These are phyloP conservation scores for Mimosa bimucronata DNA, from an alignment of 306 rosid genomes.

Conservation along the genomic window DNA sequence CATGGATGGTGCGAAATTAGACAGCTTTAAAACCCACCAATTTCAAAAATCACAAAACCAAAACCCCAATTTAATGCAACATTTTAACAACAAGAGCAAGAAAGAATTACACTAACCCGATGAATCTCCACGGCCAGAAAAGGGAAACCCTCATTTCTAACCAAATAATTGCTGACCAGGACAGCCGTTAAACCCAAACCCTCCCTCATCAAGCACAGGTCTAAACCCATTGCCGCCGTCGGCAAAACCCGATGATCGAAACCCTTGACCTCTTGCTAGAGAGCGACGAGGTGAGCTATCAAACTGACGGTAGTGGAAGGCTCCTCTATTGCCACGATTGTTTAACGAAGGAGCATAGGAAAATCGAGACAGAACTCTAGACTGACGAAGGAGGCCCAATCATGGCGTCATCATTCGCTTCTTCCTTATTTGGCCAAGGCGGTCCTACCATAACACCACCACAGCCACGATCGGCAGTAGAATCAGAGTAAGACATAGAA, in stretches of 20 bases:
- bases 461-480: too few species aligned
- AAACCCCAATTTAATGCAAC: not conserved
- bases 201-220: slow-evolving; percentile 38
- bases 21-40: too few species aligned
- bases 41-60: too few species aligned
- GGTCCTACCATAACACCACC: slow-evolving; percentile 57
- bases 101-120: slow-evolving; percentile 57
- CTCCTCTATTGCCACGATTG: slow-evolving; percentile 24
- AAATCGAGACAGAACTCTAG: slow-evolving; percentile 67
- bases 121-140: slow-evolving; percentile 61
- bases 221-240: slow-evolving; percentile 19
- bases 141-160: slow-evolving; percentile 79
- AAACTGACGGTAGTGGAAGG: slow-evolving; percentile 41
- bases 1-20: too few species aligned
- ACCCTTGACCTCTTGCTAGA: slow-evolving; percentile 46
- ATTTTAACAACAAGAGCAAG: not conserved
- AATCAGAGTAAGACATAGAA: slow-evolving; percentile 51
- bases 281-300: too few species aligned
- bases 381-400: slow-evolving; percentile 73
- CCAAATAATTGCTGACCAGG: slow-evolving; percentile 61
- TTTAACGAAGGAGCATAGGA: slow-evolving; percentile 68
- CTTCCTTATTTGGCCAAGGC: slow-evolving; percentile 60
- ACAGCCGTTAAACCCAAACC: slow-evolving; percentile 50
- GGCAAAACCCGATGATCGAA: slow-evolving; percentile 48
- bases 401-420: slow-evolving; percentile 40